These are phyloP conservation scores for Penicillium nucicola DNA, from an alignment of 495 filamentous ascomycete species.

Conservation along the genomic window DNA sequence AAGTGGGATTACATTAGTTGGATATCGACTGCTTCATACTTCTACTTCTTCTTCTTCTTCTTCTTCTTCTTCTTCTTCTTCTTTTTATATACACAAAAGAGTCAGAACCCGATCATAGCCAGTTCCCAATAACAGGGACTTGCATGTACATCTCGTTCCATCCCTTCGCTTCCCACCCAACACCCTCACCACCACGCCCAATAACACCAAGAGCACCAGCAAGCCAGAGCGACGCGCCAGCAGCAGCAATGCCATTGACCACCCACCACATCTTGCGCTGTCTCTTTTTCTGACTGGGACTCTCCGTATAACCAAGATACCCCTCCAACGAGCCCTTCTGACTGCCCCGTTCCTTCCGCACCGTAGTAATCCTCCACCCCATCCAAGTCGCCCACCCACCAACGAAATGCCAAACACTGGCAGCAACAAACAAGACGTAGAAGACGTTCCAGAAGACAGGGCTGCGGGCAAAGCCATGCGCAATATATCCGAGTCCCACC, in stretches of 20 bases:
- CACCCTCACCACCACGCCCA: conserved; percentile 62
- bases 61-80: conserved; percentile 10
- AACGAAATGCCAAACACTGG: conserved; percentile 74
- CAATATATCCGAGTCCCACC: conserved; percentile 74
- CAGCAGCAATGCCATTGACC: conserved; percentile 60
- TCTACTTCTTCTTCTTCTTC: conserved; percentile 12
- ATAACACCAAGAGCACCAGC: conserved; percentile 77
- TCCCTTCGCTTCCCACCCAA: conserved; percentile 74
- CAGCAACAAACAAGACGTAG: conserved; percentile 63
- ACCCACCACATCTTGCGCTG: conserved; percentile 63
- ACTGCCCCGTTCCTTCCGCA: conserved; percentile 25
- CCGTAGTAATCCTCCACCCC: conserved; percentile 45
- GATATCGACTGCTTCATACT: background rate
- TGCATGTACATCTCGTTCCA: conserved; percentile 68
- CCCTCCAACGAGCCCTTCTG: conserved; percentile 36
- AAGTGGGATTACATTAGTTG: background rate
- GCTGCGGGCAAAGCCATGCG: conserved; percentile 77
- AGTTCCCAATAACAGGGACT: conserved; percentile 50
- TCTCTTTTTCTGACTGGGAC: conserved; percentile 33
- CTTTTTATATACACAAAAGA: conserved; percentile 1
- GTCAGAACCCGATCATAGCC: conserved; percentile 32
- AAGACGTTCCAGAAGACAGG: conserved; percentile 61
- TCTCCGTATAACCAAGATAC: conserved; percentile 37
- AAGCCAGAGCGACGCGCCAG: conserved; percentile 66
- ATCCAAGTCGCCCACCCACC: conserved; percentile 82